Evolutionary conservation across 768 basidiomycete species (phyloP).

Genomic region (Panellus pusillus): DNA sequence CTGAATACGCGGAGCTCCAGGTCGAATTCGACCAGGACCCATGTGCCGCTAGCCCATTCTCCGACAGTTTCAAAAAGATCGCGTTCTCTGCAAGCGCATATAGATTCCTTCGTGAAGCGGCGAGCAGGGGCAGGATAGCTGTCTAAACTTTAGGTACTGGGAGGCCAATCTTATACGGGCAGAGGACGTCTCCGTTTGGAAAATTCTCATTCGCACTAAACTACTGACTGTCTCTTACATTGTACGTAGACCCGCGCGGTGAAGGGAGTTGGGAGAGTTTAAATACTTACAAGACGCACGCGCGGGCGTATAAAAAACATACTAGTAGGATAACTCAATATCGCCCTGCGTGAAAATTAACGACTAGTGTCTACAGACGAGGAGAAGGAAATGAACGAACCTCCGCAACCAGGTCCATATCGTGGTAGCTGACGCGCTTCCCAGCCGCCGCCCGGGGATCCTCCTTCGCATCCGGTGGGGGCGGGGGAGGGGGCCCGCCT

Average conservation of each 20-base stretch:
- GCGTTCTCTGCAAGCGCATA: constrained; percentile 3
- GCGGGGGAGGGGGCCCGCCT: constrained; percentile 65
- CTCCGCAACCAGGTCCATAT: constrained; percentile 93
- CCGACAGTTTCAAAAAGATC: neutral
- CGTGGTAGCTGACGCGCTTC: constrained; percentile 89
- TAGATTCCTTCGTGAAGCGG: neutral
- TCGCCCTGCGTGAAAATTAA: constrained; percentile 45
- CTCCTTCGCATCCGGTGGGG: constrained; percentile 86
- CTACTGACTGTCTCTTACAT: too few species aligned
- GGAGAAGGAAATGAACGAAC: constrained; percentile 30
- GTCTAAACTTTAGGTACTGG: too few species aligned
- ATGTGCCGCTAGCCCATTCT: neutral
- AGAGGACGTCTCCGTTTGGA: too few species aligned
- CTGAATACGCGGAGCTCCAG: neutral
- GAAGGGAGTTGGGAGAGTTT: too few species aligned
- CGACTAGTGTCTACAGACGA: constrained; percentile 1
- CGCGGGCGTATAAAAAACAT: neutral
- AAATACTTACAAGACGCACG: too few species aligned
- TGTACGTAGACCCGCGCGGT: too few species aligned
- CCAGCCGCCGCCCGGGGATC: constrained; percentile 90
- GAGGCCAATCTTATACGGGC: too few species aligned
- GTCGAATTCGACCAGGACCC: constrained; percentile 1
- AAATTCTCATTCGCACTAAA: too few species aligned
- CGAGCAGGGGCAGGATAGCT: too few species aligned
- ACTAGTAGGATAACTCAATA: constrained; percentile 57